Percentiles rank a stretch among this genome's conserved stretches.
These are phyloP conservation scores for Penicillium sp. DNA, from an alignment of 2,329 filamentous ascomycete species.

Conservation along the genomic window DNA sequence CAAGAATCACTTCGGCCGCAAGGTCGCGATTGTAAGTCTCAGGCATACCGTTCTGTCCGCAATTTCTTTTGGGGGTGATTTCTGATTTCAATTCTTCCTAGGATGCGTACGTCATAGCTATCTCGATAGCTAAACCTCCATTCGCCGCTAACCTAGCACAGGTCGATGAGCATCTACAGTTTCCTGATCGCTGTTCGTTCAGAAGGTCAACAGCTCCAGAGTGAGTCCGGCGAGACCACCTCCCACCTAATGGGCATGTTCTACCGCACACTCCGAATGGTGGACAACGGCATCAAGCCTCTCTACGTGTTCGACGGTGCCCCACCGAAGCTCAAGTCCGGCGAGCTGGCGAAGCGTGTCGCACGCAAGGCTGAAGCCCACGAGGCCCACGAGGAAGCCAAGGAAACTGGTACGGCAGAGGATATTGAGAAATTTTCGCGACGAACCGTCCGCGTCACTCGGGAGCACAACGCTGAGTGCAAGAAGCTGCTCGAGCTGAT, in stretches of 20 bases:
- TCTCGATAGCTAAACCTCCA: not conserved
- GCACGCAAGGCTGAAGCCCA: conserved; percentile 91
- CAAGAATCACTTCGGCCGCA: conserved; percentile 97
- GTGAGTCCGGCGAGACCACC: conserved; percentile 91
- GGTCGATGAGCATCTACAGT: conserved; percentile 98
- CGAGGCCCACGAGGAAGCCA: conserved; percentile 89
- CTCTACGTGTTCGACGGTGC: conserved; percentile 98
- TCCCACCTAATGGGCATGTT: conserved; percentile 99
- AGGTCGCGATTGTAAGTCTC: conserved; percentile 85
- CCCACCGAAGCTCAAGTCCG: conserved; percentile 95
- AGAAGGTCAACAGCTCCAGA: conserved; percentile 94
- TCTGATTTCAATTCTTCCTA: conserved; percentile 31
- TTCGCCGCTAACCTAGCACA: conserved; percentile 38
- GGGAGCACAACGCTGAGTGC: conserved; percentile 94
- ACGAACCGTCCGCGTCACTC: conserved; percentile 89
- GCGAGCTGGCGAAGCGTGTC: conserved; percentile 93
- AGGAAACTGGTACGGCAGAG: conserved; percentile 93
- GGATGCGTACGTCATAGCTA: conserved; percentile 55
- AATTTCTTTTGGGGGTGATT: conserved; percentile 7
- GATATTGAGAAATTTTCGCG: conserved; percentile 98
- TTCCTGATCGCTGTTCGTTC: conserved; percentile 97
- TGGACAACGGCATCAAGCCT: conserved; percentile 98
- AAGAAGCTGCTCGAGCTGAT: conserved; percentile 88
- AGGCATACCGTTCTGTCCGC: not conserved
- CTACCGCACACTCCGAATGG: conserved; percentile 96